Conservation (phyloP, 192 early-diverging fungal genomes). For the Coemansia sp. region DNA sequence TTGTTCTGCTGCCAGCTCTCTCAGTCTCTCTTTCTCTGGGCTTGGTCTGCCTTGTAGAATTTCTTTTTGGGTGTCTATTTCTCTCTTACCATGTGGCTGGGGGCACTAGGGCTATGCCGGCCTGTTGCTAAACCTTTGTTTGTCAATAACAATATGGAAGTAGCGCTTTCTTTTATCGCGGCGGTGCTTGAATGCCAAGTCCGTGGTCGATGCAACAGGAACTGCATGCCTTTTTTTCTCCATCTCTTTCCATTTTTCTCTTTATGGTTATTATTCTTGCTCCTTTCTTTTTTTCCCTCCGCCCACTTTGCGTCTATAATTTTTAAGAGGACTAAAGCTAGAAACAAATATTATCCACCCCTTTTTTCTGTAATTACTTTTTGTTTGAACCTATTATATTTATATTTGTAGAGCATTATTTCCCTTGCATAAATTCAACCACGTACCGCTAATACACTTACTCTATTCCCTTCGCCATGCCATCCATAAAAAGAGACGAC, state of each 20-base stretch:
- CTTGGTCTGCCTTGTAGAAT: not conserved
- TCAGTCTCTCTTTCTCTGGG: not conserved
- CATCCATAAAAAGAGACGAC: constrained; percentile 1
- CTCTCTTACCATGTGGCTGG: too few species aligned
- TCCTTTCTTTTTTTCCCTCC: not conserved
- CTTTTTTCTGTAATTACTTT: not conserved
- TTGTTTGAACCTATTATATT: not conserved
- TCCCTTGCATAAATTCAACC: not conserved
- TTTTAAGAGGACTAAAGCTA: not conserved
- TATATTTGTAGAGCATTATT: too few species aligned
- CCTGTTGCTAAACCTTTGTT: too few species aligned
- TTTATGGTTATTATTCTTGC: not conserved
- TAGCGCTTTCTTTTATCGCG: too few species aligned
- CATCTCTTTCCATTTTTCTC: constrained; percentile 2
- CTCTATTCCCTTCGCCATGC: not conserved
- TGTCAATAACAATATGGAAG: too few species aligned
- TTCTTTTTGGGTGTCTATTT: not conserved
- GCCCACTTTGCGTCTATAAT: too few species aligned
- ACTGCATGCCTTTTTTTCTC: not conserved
- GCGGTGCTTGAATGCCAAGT: not conserved
- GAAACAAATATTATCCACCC: not conserved
- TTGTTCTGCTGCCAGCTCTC: too few species aligned
- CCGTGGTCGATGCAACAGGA: not conserved
- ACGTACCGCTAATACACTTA: not conserved
- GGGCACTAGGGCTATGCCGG: too few species aligned